A percentile compares a stretch with the other conserved stretches of the same genome.
These are phyloP conservation scores for Adansonia madagascariensis DNA, from an alignment of 441 rosid genomes.

Conservation along the genomic window DNA sequence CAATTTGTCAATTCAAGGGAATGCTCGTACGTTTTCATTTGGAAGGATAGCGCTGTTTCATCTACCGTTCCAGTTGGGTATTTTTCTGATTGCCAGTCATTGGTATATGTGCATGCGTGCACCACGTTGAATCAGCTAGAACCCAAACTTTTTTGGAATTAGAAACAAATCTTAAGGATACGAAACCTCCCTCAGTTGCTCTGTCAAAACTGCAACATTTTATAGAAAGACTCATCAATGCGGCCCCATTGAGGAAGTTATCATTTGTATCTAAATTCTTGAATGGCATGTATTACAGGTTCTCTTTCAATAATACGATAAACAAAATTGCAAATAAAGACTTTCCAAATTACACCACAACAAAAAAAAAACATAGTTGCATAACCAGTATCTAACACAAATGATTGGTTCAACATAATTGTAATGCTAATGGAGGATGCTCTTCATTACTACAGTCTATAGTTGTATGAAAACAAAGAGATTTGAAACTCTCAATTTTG, in stretches of 20 bases:
- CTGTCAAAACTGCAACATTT: neutral
- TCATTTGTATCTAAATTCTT: neutral
- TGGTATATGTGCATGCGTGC: too few species aligned
- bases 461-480: neutral
- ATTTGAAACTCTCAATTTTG: neutral
- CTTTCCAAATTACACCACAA: too few species aligned
- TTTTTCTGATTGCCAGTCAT: neutral
- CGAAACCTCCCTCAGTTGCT: neutral
- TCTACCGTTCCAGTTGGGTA: neutral
- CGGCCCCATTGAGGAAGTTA: neutral
- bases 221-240: neutral
- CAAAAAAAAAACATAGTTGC: neutral
- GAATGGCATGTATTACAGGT: neutral
- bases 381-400: neutral
- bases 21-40: neutral
- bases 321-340: neutral
- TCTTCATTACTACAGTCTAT: neutral
- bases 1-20: neutral
- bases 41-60: neutral
- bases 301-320: neutral
- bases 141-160: neutral
- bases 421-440: neutral
- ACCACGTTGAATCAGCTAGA: neutral
- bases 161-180: neutral
- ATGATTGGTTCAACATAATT: neutral